Conservation (phyloP, 805 yeast species). For the Candida maris region DNA sequence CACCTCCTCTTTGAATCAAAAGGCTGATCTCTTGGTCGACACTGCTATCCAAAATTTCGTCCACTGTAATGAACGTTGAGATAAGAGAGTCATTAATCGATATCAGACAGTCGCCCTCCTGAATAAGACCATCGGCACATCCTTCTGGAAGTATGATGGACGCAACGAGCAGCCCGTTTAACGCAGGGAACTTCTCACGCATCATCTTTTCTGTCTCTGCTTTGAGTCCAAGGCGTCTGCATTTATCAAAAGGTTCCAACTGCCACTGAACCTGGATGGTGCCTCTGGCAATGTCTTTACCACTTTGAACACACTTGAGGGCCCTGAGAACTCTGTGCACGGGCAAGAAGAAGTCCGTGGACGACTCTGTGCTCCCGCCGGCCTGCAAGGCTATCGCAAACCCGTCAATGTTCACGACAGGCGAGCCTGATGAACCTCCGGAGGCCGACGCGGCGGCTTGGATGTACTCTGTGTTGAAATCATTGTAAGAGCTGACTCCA, state of each 20-base stretch:
- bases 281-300: slow-evolving; percentile 70
- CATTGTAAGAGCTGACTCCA: slow-evolving; percentile 83
- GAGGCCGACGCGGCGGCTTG: slow-evolving; percentile 96
- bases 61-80: slow-evolving; percentile 73
- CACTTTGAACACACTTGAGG: slow-evolving; percentile 62
- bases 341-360: slow-evolving; percentile 90
- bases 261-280: slow-evolving; percentile 90
- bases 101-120: slow-evolving; percentile 83
- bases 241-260: slow-evolving; percentile 83
- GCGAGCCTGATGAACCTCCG: slow-evolving; percentile 95
- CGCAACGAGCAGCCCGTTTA: slow-evolving; percentile 80
- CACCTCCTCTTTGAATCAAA: slow-evolving; percentile 72
- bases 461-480: slow-evolving; percentile 89
- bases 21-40: slow-evolving; percentile 59
- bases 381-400: slow-evolving; percentile 89
- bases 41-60: slow-evolving; percentile 70
- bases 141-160: slow-evolving; percentile 80
- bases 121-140: slow-evolving; percentile 67
- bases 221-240: slow-evolving; percentile 80
- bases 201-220: slow-evolving; percentile 68
- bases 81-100: slow-evolving; percentile 65
- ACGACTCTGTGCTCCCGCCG: slow-evolving; percentile 87
- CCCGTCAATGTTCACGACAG: slow-evolving; percentile 89
- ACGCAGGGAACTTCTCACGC: slow-evolving; percentile 64
- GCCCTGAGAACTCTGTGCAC: slow-evolving; percentile 82